phyloP scores from a whole-genome alignment of 768 basidiomycete species.

The Rhodocollybia butyracea region DNA sequence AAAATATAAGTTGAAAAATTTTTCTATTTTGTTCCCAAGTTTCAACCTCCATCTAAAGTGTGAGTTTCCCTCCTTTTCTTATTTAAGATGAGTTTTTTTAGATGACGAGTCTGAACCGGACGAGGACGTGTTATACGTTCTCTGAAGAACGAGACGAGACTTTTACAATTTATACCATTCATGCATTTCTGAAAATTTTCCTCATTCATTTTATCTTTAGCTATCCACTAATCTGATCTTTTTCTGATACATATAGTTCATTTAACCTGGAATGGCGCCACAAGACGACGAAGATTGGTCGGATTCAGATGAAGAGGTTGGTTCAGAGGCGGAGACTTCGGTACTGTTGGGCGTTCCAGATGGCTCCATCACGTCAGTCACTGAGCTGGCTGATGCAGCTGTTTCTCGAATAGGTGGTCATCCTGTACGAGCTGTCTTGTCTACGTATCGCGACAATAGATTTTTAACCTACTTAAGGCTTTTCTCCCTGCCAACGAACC shows the following conservation, averaged over 20 bases:
- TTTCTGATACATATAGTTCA: slow-evolving; percentile 9
- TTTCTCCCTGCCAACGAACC: slow-evolving; percentile 67
- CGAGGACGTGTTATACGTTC: slow-evolving; percentile 56
- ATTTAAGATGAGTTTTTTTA: slow-evolving; percentile 44
- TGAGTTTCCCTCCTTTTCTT: slow-evolving; percentile 3
- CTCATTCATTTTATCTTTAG: slow-evolving; percentile 6
- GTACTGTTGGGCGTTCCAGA: slow-evolving; percentile 82
- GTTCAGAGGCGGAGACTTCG: slow-evolving; percentile 59
- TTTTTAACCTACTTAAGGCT: slow-evolving; percentile 51
- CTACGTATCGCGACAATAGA: slow-evolving; percentile 47
- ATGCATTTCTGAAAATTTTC: slow-evolving; percentile 77
- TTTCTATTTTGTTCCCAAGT: background rate
- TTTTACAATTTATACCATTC: slow-evolving; percentile 73
- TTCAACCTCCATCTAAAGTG: slow-evolving; percentile 4
- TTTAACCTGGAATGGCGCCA: slow-evolving; percentile 38
- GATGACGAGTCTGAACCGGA: slow-evolving; percentile 83
- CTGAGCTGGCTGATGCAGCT: slow-evolving; percentile 69
- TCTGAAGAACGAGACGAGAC: slow-evolving; percentile 59
- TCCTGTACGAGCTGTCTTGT: slow-evolving; percentile 73
- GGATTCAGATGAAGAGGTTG: slow-evolving; percentile 70
- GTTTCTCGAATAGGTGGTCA: slow-evolving; percentile 89
- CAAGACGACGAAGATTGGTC: slow-evolving; percentile 65
- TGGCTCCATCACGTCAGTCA: slow-evolving; percentile 52
- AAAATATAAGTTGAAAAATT: background rate
- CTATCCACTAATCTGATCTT: slow-evolving; percentile 14